phyloP scores from a whole-genome alignment of 2,329 filamentous ascomycete genomes.

The Golovinomyces cichoracearum region DNA sequence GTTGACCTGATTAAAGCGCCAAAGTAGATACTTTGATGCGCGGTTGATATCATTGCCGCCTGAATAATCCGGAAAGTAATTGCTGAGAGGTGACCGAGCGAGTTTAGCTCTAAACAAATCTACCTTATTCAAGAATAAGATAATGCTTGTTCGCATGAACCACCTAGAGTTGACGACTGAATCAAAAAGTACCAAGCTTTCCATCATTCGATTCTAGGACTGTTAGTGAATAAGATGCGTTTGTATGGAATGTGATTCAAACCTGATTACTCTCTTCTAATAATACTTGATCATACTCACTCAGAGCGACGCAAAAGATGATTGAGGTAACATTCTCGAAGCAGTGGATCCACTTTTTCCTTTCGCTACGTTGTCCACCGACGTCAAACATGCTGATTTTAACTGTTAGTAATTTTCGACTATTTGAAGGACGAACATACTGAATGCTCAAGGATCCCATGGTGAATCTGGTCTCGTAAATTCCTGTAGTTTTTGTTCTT shows the following conservation, averaged over 20 bases:
- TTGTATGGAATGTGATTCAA: conserved; percentile 15
- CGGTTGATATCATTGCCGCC: conserved; percentile 95
- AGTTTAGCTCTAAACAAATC: conserved; percentile 95
- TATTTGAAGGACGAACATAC: conserved; percentile 27
- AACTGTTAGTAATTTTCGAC: conserved; percentile 7
- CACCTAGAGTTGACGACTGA: conserved; percentile 96
- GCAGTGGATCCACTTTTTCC: conserved; percentile 99
- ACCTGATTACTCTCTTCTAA: conserved; percentile 94
- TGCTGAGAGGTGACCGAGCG: conserved; percentile 61
- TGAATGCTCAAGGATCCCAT: conserved; percentile 98
- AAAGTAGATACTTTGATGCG: conserved; percentile 88
- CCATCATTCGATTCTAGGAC: conserved; percentile 91
- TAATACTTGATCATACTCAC: conserved; percentile 93
- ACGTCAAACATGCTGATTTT: conserved; percentile 83
- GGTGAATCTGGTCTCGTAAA: conserved; percentile 94
- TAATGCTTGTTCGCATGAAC: conserved; percentile 98
- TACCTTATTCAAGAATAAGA: conserved; percentile 95
- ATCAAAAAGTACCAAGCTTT: conserved; percentile 84
- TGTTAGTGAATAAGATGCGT: conserved; percentile 4
- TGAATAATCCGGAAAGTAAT: conserved; percentile 95
- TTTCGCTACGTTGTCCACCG: conserved; percentile 82
- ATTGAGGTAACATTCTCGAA: conserved; percentile 99
- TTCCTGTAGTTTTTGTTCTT: conserved; percentile 93
- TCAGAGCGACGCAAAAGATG: conserved; percentile 94
- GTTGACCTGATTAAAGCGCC: conserved; percentile 98